Evolutionary conservation across 2,329 filamentous ascomycete genomes (phyloP).

Genomic region (Pseudocercospora macadamiae): DNA sequence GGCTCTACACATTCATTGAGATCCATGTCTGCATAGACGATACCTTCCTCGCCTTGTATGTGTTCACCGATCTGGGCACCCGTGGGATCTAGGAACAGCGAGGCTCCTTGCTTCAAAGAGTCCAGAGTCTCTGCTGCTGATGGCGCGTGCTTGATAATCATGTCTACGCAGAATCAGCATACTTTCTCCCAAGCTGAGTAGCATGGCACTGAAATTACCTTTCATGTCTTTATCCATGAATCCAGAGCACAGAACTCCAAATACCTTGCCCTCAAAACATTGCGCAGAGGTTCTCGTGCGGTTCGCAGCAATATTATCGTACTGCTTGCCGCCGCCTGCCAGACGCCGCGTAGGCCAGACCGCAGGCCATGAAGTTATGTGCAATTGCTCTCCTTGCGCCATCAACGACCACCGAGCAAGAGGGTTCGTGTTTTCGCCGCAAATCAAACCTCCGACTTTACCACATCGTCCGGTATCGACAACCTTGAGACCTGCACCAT

Average conservation of each 20-base stretch:
- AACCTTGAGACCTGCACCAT: slow-evolving; percentile 54
- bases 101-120: slow-evolving; percentile 48
- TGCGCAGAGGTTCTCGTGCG: slow-evolving; percentile 57
- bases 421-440: slow-evolving; percentile 63
- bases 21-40: slow-evolving; percentile 58
- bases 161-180: slow-evolving; percentile 24
- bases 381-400: slow-evolving; percentile 59
- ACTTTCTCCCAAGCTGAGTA: neutral
- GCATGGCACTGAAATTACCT: slow-evolving; percentile 10
- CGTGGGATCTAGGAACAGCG: slow-evolving; percentile 57
- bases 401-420: slow-evolving; percentile 57
- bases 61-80: slow-evolving; percentile 44
- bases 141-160: slow-evolving; percentile 38
- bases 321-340: slow-evolving; percentile 42
- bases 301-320: slow-evolving; percentile 59
- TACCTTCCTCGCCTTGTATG: slow-evolving; percentile 52
- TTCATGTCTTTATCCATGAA: slow-evolving; percentile 41
- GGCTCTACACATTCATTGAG: slow-evolving; percentile 55
- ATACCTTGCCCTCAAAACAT: slow-evolving; percentile 62
- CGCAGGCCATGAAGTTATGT: slow-evolving; percentile 60
- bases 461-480: slow-evolving; percentile 49
- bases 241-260: slow-evolving; percentile 55
- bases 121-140: slow-evolving; percentile 39
- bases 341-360: slow-evolving; percentile 53
- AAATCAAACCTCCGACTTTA: slow-evolving; percentile 56